Base-by-base conservation (phyloP, 2,329 filamentous ascomycete species). In the Hysterium pulicare region DNA sequence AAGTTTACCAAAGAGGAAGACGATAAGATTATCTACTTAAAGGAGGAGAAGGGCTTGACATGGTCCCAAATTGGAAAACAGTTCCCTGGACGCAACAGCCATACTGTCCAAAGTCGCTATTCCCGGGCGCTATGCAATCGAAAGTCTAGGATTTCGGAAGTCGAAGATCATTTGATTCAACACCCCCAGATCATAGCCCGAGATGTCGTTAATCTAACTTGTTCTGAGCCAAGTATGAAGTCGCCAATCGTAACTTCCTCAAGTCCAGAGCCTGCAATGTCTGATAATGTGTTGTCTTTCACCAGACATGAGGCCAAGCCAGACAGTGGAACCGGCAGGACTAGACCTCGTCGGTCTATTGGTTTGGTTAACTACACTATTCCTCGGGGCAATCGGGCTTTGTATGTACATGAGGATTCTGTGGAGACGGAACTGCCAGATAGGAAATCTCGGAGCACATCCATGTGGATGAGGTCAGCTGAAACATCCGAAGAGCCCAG, bases 1-100 rank as follows among this genome's bases (percentile, higher is more conserved):
- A 22, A 15, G 13, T 33, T 9, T n/a, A 32, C 39, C 3, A 37
- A 50, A 10, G 47, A 55, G 17, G 55, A 62, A 34, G 54, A 62
- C 13, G 53, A 62, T 20, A 47, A 68, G 6, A 49, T 75, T 0
- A 63, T 69, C 4, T 65, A 64, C 26, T 40, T 74, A 4, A 72
- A 67, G 36, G 69, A 72, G 40, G 64, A 67, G 0, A 63, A 69
- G 26, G 49, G 52, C 5, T 45, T 59, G 3, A 44, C 45, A 7
- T 74, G 70, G 69, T 41, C 50, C 2, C 49, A 64, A 1, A 70
- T 74, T 7, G 53, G 55, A 0, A 28, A 44, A 4, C 53, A 66
- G 21, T 67, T 70, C 36, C 55, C 62, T 1, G 45, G 52, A 9
- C 57, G 71, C 3, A 57, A 40, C 8, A 53, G 53, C 10, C 16